Evolutionary conservation across 2,329 filamentous ascomycete species (phyloP).

Genomic region (Neophaeococcomyces mojaviensis): DNA sequence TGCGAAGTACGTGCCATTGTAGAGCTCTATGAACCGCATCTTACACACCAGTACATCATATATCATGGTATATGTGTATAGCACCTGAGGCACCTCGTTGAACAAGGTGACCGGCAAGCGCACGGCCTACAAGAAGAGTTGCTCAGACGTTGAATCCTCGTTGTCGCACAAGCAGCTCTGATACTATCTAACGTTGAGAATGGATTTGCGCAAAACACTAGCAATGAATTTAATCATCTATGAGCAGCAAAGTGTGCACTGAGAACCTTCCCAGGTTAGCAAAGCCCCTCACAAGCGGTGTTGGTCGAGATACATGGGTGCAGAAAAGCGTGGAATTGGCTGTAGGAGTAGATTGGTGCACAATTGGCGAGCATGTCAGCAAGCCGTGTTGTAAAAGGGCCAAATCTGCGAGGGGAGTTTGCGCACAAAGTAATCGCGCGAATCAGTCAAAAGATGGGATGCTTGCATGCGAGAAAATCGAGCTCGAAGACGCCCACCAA

Average conservation of each 20-base stretch:
- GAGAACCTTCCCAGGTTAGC: background rate
- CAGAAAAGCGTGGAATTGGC: conserved; percentile 3
- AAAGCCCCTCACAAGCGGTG: conserved; percentile 4
- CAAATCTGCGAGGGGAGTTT: background rate
- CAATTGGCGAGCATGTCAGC: background rate
- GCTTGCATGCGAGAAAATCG: background rate
- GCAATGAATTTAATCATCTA: too few relatives aligned
- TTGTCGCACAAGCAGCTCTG: too few relatives aligned
- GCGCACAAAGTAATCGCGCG: background rate
- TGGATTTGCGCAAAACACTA: too few relatives aligned
- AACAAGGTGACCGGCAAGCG: too few relatives aligned
- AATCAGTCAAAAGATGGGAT: background rate
- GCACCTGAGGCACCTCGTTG: too few relatives aligned
- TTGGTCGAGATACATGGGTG: conserved; percentile 1
- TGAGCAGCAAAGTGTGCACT: background rate
- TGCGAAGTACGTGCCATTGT: too few relatives aligned
- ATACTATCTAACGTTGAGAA: too few relatives aligned
- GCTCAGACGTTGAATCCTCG: too few relatives aligned
- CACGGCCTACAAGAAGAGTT: too few relatives aligned
- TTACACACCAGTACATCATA: too few relatives aligned
- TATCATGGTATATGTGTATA: too few relatives aligned
- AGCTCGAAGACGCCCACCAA: background rate
- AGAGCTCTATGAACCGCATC: too few relatives aligned
- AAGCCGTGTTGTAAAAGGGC: background rate
- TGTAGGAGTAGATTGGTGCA: conserved; percentile 1